Evolutionary conservation across 2,329 filamentous ascomycete species (phyloP).

Genomic region (Penicillium digitatum): DNA sequence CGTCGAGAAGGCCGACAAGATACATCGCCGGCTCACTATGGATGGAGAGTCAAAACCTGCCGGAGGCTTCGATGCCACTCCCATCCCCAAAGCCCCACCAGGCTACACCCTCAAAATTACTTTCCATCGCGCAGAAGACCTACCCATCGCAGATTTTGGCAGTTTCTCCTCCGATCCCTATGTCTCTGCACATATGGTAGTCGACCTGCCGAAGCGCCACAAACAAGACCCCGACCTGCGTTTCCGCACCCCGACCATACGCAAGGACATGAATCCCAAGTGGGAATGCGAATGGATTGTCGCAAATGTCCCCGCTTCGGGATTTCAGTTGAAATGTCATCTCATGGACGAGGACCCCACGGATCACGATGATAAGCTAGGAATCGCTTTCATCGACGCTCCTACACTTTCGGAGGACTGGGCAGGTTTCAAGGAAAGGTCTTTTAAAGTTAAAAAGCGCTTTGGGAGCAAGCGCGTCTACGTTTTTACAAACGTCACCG

Average conservation of each 20-base stretch:
- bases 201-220: slow-evolving; percentile 67
- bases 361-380: slow-evolving; percentile 81
- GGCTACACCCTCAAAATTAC: slow-evolving; percentile 84
- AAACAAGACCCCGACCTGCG: slow-evolving; percentile 77
- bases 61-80: slow-evolving; percentile 76
- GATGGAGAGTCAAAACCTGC: slow-evolving; percentile 49
- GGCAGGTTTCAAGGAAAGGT: slow-evolving; percentile 61
- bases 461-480: slow-evolving; percentile 86
- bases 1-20: slow-evolving; percentile 38
- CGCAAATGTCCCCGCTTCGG: slow-evolving; percentile 74
- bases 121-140: slow-evolving; percentile 74
- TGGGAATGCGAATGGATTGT: slow-evolving; percentile 89
- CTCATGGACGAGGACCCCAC: slow-evolving; percentile 87
- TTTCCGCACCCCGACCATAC: slow-evolving; percentile 72
- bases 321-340: slow-evolving; percentile 79
- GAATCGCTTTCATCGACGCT: slow-evolving; percentile 73
- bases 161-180: slow-evolving; percentile 80
- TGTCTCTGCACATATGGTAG: slow-evolving; percentile 69
- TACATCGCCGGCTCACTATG: slow-evolving; percentile 35
- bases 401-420: slow-evolving; percentile 60
- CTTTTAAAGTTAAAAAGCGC: slow-evolving; percentile 70
- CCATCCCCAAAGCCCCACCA: slow-evolving; percentile 67
- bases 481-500: slow-evolving; percentile 64
- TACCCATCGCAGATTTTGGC: slow-evolving; percentile 76
- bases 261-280: slow-evolving; percentile 65